A percentile compares a stretch with the other conserved stretches of the same genome.
phyloP scores from a whole-genome alignment of 176 grass and related monocot species.

The Bothriochloa decipiens region DNA sequence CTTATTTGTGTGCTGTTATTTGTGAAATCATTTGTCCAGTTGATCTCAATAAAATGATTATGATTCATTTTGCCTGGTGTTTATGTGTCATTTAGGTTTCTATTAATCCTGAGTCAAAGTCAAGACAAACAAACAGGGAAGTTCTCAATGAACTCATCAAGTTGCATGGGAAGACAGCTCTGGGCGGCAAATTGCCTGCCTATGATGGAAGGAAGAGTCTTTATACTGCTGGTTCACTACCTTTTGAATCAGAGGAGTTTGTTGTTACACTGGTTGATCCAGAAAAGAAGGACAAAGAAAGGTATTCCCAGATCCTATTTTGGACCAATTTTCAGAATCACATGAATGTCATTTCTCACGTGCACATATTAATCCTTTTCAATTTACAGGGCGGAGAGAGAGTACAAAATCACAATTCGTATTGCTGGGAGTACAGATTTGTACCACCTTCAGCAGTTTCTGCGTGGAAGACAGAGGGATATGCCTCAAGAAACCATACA shows the following conservation, averaged over 20 bases:
- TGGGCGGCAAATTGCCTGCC: constrained; percentile 66
- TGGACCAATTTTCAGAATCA: background rate
- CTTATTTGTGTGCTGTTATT: background rate
- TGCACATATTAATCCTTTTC: too few species aligned
- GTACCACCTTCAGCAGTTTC: too few species aligned
- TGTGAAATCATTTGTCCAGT: background rate
- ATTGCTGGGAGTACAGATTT: too few species aligned
- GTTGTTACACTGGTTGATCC: constrained; percentile 58
- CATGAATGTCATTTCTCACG: background rate
- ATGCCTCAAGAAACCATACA: too few species aligned
- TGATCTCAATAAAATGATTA: background rate
- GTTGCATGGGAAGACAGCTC: constrained; percentile 52
- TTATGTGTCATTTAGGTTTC: constrained; percentile 49
- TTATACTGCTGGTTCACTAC: constrained; percentile 80
- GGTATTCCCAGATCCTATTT: constrained; percentile 22
- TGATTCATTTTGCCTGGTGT: background rate
- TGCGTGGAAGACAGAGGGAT: too few species aligned
- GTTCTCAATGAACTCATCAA: constrained; percentile 69
- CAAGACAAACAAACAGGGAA: too few species aligned
- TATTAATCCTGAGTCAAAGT: too few species aligned
- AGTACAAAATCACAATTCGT: too few species aligned
- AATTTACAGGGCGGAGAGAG: too few species aligned
- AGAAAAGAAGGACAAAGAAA: constrained; percentile 58
- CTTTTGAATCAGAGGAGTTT: constrained; percentile 75
- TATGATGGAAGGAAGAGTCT: constrained; percentile 91